Conservation (phyloP, 352 stramenopile genomes). For the Pelagophyceae sp. region DNA sequence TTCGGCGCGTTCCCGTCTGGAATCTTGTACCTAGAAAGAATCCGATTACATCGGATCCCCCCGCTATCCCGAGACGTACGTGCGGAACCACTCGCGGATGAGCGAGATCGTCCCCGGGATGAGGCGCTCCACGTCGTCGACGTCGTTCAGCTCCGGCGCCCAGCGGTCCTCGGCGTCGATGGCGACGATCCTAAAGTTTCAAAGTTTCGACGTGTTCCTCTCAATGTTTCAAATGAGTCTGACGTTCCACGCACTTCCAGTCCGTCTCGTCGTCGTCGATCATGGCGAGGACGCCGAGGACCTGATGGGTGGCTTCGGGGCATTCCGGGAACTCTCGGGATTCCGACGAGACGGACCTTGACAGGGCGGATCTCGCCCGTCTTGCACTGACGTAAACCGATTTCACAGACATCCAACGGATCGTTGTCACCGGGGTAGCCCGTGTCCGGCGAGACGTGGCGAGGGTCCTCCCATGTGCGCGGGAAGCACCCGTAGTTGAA, state of each 20-base stretch:
- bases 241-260: too few relatives aligned
- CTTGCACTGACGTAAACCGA: conserved; percentile 59
- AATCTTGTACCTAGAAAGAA: too few relatives aligned
- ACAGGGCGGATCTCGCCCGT: conserved; percentile 79
- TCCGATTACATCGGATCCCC: too few relatives aligned
- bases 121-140: conserved; percentile 72
- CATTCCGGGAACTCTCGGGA: too few relatives aligned
- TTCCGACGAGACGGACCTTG: too few relatives aligned
- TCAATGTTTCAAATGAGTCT: too few relatives aligned
- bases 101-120: conserved; percentile 61
- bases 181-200: too few relatives aligned
- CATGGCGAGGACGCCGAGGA: conserved; percentile 76
- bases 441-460: conserved; percentile 66
- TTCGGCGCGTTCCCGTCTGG: conserved; percentile 82
- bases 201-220: too few relatives aligned
- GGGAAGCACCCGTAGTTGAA: conserved; percentile 84
- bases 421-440: conserved; percentile 73
- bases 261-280: conserved; percentile 80
- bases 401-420: conserved; percentile 81
- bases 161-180: conserved; percentile 77
- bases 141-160: conserved; percentile 64
- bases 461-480: conserved; percentile 85
- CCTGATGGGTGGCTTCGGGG: too few relatives aligned
- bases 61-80: too few relatives aligned
- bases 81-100: conserved; percentile 77